These are phyloP conservation scores for Neurospora tetrasperma DNA, from an alignment of 495 filamentous ascomycete species.

Conservation along the genomic window DNA sequence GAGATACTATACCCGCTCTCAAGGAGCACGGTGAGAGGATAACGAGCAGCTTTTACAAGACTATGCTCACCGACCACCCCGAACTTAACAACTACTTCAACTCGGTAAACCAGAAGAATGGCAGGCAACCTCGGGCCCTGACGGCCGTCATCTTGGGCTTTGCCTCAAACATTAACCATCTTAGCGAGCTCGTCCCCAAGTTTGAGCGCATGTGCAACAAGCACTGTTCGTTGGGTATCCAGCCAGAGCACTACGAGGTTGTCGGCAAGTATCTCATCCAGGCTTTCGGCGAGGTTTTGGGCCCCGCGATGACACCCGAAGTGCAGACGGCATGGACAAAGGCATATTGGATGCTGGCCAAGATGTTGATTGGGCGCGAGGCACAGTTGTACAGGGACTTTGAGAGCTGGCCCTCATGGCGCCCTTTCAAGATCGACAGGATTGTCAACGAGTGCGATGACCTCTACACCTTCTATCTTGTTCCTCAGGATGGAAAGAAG, in stretches of 20 bases:
- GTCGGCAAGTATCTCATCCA: slow-evolving; percentile 57
- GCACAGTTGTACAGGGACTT: slow-evolving; percentile 47
- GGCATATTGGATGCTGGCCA: slow-evolving; percentile 62
- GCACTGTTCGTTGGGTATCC: slow-evolving; percentile 60
- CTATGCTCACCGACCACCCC: slow-evolving; percentile 54
- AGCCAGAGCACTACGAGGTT: slow-evolving; percentile 57
- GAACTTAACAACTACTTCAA: slow-evolving; percentile 61
- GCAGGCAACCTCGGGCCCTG: slow-evolving; percentile 55
- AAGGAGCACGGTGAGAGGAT: slow-evolving; percentile 55
- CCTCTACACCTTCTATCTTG: slow-evolving; percentile 63
- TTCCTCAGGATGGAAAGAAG: slow-evolving; percentile 49
- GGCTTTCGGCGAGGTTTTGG: slow-evolving; percentile 57
- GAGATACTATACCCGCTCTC: slow-evolving; percentile 39
- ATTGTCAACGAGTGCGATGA: slow-evolving; percentile 53
- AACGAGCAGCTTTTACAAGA: slow-evolving; percentile 57
- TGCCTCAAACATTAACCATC: slow-evolving; percentile 59
- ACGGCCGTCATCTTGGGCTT: slow-evolving; percentile 58
- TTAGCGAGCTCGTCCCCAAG: slow-evolving; percentile 50
- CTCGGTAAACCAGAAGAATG: slow-evolving; percentile 55
- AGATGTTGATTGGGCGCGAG: slow-evolving; percentile 59
- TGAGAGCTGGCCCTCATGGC: slow-evolving; percentile 52
- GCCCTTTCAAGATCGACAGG: slow-evolving; percentile 52
- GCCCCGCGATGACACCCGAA: slow-evolving; percentile 53
- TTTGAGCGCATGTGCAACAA: slow-evolving; percentile 65
- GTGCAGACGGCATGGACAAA: slow-evolving; percentile 55